phyloP scores from a whole-genome alignment of 2,329 filamentous ascomycete genomes.

The Pseudofabraea citricarpa region DNA sequence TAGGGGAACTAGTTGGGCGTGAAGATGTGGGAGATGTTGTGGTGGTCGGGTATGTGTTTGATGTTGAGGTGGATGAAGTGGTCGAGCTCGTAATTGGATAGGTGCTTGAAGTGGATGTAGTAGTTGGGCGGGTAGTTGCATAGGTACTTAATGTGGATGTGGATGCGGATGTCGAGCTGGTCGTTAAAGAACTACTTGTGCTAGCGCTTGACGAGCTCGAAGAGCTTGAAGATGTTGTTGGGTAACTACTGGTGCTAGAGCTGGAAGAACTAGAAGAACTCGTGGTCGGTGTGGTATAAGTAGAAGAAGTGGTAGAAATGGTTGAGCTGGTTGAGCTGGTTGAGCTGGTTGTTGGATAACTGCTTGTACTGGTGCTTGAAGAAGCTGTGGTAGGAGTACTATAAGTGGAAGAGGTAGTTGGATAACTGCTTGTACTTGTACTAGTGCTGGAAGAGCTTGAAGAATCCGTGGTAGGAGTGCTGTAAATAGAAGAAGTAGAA shows the following conservation, averaged over 20 bases:
- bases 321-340: neutral
- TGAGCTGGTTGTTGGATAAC: neutral
- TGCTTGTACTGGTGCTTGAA: too few relatives aligned
- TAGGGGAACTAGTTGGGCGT: neutral
- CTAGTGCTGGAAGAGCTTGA: too few relatives aligned
- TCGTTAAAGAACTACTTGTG: neutral
- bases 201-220: neutral
- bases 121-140: slow-evolving; percentile 4
- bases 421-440: too few relatives aligned
- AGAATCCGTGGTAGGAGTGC: too few relatives aligned
- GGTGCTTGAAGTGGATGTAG: slow-evolving; percentile 4
- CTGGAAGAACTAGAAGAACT: slow-evolving; percentile 10
- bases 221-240: neutral
- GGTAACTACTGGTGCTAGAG: neutral
- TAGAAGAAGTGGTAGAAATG: neutral
- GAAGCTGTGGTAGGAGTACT: too few relatives aligned
- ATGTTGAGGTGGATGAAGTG: slow-evolving; percentile 4
- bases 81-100: slow-evolving; percentile 4
- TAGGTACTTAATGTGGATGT: neutral
- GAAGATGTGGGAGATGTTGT: slow-evolving; percentile 8
- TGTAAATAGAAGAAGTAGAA: too few relatives aligned
- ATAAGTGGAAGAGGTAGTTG: too few relatives aligned
- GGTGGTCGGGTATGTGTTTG: slow-evolving; percentile 9
- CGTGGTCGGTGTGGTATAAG: neutral
- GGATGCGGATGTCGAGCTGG: neutral